A percentile compares a stretch with the other conserved stretches of the same genome.
These are phyloP conservation scores for Teratosphaeria gauchensis DNA, from an alignment of 2,329 filamentous ascomycete species.

Conservation along the genomic window DNA sequence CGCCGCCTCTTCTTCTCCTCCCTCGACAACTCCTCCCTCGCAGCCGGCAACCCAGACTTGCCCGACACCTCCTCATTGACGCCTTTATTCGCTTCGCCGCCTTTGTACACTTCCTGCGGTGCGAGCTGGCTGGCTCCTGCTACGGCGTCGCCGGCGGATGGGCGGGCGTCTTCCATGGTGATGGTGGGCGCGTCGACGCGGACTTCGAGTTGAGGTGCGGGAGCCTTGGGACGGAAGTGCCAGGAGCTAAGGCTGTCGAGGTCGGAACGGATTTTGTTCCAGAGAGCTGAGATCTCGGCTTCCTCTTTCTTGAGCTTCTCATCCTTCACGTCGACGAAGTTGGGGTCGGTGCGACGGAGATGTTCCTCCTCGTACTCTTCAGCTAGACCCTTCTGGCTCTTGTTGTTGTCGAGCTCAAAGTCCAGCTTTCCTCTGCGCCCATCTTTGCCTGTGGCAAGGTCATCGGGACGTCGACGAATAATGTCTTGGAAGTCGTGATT, in stretches of 20 bases:
- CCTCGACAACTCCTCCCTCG: slow-evolving; percentile 74
- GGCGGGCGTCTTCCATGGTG: slow-evolving; percentile 89
- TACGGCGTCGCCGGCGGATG: slow-evolving; percentile 67
- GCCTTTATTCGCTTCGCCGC: slow-evolving; percentile 51
- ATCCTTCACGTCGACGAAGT: slow-evolving; percentile 70
- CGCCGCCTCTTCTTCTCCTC: slow-evolving; percentile 68
- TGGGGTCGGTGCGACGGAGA: slow-evolving; percentile 65
- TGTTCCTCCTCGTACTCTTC: slow-evolving; percentile 94
- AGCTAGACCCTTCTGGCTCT: slow-evolving; percentile 76
- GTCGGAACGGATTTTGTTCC: slow-evolving; percentile 69
- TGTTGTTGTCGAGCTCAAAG: slow-evolving; percentile 75
- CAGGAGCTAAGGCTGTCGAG: slow-evolving; percentile 86
- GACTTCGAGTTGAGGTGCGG: slow-evolving; percentile 71
- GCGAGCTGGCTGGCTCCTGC: slow-evolving; percentile 65
- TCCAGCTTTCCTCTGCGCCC: slow-evolving; percentile 55
- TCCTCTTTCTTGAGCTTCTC: slow-evolving; percentile 69
- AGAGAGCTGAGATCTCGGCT: slow-evolving; percentile 69
- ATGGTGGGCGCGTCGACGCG: slow-evolving; percentile 87
- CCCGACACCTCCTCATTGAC: slow-evolving; percentile 58
- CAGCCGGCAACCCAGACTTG: slow-evolving; percentile 67
- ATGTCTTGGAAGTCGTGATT: slow-evolving; percentile 90
- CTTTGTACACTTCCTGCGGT: slow-evolving; percentile 86
- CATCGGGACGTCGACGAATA: slow-evolving; percentile 67
- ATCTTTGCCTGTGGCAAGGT: slow-evolving; percentile 50
- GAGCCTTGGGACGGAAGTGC: slow-evolving; percentile 88